Percentiles rank a stretch among this genome's conserved stretches.
Conservation (phyloP, 257 asterid genomes). For the Petunia axillaris region DNA sequence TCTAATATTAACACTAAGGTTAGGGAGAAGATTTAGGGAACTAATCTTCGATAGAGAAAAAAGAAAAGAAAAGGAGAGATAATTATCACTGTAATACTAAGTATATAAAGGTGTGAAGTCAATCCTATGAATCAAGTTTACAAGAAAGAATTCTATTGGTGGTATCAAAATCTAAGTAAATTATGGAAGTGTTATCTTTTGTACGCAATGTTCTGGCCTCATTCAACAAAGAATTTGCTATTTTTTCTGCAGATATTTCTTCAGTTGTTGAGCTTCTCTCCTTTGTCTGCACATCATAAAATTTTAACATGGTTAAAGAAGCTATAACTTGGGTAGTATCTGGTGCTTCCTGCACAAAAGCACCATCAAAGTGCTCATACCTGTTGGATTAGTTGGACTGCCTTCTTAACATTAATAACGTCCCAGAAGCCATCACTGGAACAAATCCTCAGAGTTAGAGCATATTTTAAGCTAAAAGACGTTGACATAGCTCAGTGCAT, state of each 20-base stretch:
- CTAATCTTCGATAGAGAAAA: neutral
- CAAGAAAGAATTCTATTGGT: conserved; percentile 43
- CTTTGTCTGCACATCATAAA: conserved; percentile 47
- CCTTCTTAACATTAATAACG: conserved; percentile 74
- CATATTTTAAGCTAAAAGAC: neutral
- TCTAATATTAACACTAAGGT: conserved; percentile 8
- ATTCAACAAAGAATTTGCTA: conserved; percentile 67
- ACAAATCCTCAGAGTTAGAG: conserved; percentile 31
- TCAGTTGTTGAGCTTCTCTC: conserved; percentile 47
- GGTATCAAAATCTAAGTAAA: conserved; percentile 70
- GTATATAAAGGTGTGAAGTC: conserved; percentile 10
- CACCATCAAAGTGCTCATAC: conserved; percentile 36
- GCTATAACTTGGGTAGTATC: conserved; percentile 14
- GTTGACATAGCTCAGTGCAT: neutral
- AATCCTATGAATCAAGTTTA: conserved; percentile 45
- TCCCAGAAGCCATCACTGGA: conserved; percentile 97
- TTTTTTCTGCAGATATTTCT: conserved; percentile 62
- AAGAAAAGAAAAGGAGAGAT: neutral
- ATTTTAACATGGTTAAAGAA: neutral
- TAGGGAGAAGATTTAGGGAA: neutral
- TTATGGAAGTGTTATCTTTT: conserved; percentile 84
- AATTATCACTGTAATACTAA: conserved; percentile 9
- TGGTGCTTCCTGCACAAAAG: neutral
- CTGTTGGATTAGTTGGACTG: conserved; percentile 78
- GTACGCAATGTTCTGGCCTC: conserved; percentile 86